A percentile compares a stretch with the other conserved stretches of the same genome.
Evolutionary conservation across 495 filamentous ascomycete species (phyloP).

Genomic region (Aspergillus coremiiformis): DNA sequence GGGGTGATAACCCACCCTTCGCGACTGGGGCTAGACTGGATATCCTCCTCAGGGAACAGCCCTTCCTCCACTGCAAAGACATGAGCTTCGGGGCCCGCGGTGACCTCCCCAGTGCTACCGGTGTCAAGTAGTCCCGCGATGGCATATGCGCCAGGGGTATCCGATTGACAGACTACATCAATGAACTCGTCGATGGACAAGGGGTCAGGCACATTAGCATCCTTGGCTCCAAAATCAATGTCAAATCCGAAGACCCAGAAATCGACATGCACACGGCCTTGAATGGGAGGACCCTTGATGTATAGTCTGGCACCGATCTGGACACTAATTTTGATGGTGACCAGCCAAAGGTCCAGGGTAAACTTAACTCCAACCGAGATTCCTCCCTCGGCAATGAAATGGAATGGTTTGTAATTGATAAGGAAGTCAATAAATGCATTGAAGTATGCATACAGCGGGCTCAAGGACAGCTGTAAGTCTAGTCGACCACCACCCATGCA

Average conservation of each 20-base stretch:
- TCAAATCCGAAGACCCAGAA: slow-evolving; percentile 39
- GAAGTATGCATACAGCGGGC: slow-evolving; percentile 34
- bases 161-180: too few relatives aligned
- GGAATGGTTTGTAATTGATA: slow-evolving; percentile 46
- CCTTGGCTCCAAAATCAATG: slow-evolving; percentile 39
- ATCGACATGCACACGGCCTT: slow-evolving; percentile 33
- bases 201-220: too few relatives aligned
- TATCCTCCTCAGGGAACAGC: too few relatives aligned
- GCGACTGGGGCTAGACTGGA: too few relatives aligned
- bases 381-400: slow-evolving; percentile 31
- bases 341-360: slow-evolving; percentile 31
- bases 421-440: slow-evolving; percentile 41
- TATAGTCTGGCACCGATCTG: slow-evolving; percentile 31
- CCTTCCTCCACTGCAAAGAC: too few relatives aligned
- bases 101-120: too few relatives aligned
- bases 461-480: slow-evolving; percentile 18
- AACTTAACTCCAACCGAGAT: slow-evolving; percentile 34
- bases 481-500: slow-evolving; percentile 43
- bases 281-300: slow-evolving; percentile 33
- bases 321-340: slow-evolving; percentile 24
- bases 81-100: too few relatives aligned
- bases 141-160: too few relatives aligned
- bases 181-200: too few relatives aligned
- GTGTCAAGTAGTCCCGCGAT: too few relatives aligned
- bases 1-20: too few relatives aligned